Base-by-base conservation (phyloP, 2,329 filamentous ascomycete species). In the Neurospora sp. region DNA sequence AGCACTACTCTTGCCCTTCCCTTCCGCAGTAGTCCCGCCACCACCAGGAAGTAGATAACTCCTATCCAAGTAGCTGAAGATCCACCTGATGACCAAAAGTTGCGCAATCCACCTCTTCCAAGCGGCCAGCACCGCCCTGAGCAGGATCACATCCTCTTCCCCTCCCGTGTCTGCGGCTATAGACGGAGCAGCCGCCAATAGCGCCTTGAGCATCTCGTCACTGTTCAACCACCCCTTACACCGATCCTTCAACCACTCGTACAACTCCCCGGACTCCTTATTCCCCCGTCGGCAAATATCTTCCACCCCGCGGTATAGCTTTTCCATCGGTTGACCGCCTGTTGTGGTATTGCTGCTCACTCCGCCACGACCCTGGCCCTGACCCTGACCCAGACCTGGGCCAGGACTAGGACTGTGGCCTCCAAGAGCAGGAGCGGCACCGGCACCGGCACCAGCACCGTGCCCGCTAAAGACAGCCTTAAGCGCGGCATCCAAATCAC, bases 61-160 rank as follows among this genome's bases (percentile, higher is more conserved):
- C 73, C 96, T 90, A 78, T 99, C 95, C 73, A 99, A 86, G 77
- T 94, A 99, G 81, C 93, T 97, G 81, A 97, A 98, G 46, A 96
- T 91, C 73, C 92, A 95, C 67, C 93, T 89, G 68, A 99, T 87
- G 15, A 90, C 89, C 73, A 89, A 87, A 89, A 93, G 74, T 79
- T 96, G 91, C 52, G 85, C 82, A 75, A 90, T 91, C 94, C 95
- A 99, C 28, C 83, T 83, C 70, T 85, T 84, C 95, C 96, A 99
- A 68, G 86, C 82, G 39, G 77, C 79, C 70, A 86, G 76, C 2
- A 88, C 82, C 43, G 77, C 80, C 75, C 85, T 84, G 71, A 97
- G 80, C 69, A 91, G 83, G 46, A 90, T 87, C 11, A 93, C 82
- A 72, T 90, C 86, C 3, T 85, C 86, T 6, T 75, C 76, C 8